Evolutionary conservation across 371 early-diverging fungal species (phyloP), one percentile per base, ranked within the genome.

Genomic region (Rhizopus arrhizus): DNA sequence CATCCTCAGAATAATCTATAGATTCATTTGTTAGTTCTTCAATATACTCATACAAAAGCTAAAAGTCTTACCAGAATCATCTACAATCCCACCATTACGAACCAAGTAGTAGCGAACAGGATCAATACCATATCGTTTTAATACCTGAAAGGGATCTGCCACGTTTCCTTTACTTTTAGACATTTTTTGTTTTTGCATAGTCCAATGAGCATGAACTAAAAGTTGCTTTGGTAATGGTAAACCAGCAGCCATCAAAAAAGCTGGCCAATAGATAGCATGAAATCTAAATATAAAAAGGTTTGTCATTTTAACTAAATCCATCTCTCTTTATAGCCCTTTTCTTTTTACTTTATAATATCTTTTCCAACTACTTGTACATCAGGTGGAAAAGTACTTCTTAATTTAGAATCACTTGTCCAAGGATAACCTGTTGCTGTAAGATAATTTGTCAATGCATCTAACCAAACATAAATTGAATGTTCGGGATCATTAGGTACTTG

Each of bases 201-300:
- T 92, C 96, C 96, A 97, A 71, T 97, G 98, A 15, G 93, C 93
- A 61, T 98, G 97, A 1, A 92, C 90, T 32, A 96, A 61, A 56
- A 98, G 91, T 36, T 83, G 82, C 38, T 80, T 73, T 1, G 97
- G 97, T 16, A 90, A 73, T 0, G 88, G 88, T 31, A 96, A 69
- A 0, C 78, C 85, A 5, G 92, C 91, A 0, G 96, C 97, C 85
- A 97, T 84, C 53, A 96, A 70, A 62, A 98, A 91, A 0, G 96
- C 96, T 0, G 96, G 96, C 95, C 96, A 97, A 66, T 93, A 96
- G 15, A 97, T 88, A 0, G 95, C 92, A 70, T 98, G 98, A 74
- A 97, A 97, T 48, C 91, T 85, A 52, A 46, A 16, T 4, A 57
- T 3, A 50, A 5, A 32, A 40, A 15, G 28, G 54, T 28, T 41